Evolutionary conservation across 2,329 filamentous ascomycete genomes (phyloP), one percentile per base, ranked within the genome.

Genomic region (Colletotrichum noveboracense): DNA sequence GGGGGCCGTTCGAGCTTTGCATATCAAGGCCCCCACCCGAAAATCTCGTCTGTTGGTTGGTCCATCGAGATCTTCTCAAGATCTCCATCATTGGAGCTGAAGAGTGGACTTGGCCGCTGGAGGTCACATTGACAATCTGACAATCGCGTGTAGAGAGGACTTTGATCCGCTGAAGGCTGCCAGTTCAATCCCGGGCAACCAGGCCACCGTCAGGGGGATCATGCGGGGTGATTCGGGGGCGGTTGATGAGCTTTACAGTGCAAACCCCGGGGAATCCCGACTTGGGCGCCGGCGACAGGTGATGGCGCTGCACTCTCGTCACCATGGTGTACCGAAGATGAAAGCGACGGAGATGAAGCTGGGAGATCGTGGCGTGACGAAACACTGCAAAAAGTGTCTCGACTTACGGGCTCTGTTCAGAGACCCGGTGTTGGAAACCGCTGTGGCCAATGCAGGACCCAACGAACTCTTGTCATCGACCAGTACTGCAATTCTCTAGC

Each of bases 51-150:
- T 75, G 72, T 61, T 68, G 69, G 69, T 48, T 62, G 56, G 56
- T 70, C 69, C 62, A 67, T 75, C 38, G 62, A 72, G 73, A 75
- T 75, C 67, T 66, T 71, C 28, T 52, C 38, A 24, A 70, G 69
- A 72, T 75, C 62, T 67, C 14, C 32, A 28, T 75, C 72, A 75
- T 34, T 62, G 48, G 34, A 56, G 32, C 61, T 28, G 43, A 21
- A n/a, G 6, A 26, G 34, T 65, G 66, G 64, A 58, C 62, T 68
- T 18, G 10, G 28, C 24, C n/a, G 38, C 55, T 61, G 52, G 30
- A 62, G 36, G 28, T 38, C 36, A 66, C 30, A 62, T 14, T 60
- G 52, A 34, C 14, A 75, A 67, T 75, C 32, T 64, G 36, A 64
- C 16, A 64, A 75, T 55, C 21, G 68, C 26, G 69, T 55, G 36